Evolutionary conservation across 176 grass and related monocot species (phyloP), one percentile per base, ranked within the genome.

Genomic region (Phoenix roebelenii): DNA sequence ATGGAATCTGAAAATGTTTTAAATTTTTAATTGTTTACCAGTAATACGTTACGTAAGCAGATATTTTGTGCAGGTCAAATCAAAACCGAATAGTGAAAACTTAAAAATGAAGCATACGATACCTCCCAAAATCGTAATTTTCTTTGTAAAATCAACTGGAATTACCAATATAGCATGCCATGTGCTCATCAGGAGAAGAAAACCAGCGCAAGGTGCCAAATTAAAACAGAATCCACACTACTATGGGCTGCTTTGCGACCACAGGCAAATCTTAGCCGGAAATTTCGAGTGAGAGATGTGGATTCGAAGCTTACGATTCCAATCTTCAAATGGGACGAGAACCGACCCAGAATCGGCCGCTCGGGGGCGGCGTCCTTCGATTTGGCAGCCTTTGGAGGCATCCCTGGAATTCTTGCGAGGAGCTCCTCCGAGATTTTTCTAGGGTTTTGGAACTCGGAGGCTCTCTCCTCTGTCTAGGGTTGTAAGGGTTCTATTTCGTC

Each of bases 311-410:
- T 71, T 64, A 97, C 93, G 68, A 97, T 97, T 82, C 93, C 93
- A 72, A 97, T 97, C 84, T 91, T 97, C 73, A 97, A 84, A 72
- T 97, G 87, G 54, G 92, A 97, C 16, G 92, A 97, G 83, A 97
- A 97, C 55, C 92, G 92, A 23, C 92, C 92, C 6, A 96, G 92
- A 73, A 96, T 85, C 80, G 86, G 65, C 64, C 92, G 87, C 86
- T 97, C 87, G 4, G 80, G 22, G 22, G 77, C 77, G 35, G 78
- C 81, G 15, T 83, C 92, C 48, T 97, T 89, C 77, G 85, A 90
- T 77, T 97, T 97, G 14, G 85, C 73, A 7, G 84, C 77, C 78
- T 91, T 97, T 14, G 92, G 92, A 54, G 92, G 92, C 92, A 97
- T 97, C 48, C 20, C 25, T 10, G 55, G 35, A 12, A 39, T 39